Percentiles rank a stretch among this genome's conserved stretches.
Conservation (phyloP, 768 basidiomycete genomes). For the Suillus luteus region DNA sequence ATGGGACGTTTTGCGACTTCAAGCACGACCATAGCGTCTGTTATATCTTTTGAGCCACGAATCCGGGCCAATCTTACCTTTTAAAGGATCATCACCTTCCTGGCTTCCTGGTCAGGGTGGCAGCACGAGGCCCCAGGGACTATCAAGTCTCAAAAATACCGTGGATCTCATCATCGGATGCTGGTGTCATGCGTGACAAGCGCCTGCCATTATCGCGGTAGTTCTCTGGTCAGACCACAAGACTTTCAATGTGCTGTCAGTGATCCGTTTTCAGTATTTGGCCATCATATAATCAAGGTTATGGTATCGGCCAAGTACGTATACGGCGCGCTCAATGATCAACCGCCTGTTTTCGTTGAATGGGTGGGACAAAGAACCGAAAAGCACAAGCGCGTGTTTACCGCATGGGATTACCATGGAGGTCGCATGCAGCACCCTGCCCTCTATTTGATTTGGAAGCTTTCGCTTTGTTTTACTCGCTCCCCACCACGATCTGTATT, state of each 20-base stretch:
- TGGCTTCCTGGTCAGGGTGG: background rate
- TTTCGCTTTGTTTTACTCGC: background rate
- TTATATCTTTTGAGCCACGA: background rate
- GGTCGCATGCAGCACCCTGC: background rate
- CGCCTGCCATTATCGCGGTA: background rate
- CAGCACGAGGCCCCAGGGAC: conserved; percentile 3
- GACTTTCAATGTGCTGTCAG: background rate
- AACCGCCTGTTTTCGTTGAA: background rate
- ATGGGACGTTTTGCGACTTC: background rate
- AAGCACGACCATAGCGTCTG: background rate
- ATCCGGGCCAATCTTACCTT: background rate
- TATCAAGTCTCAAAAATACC: background rate
- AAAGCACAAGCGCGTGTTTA: background rate
- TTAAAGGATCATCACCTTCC: background rate
- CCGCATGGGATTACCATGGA: background rate
- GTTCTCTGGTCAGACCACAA: background rate
- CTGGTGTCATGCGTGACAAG: background rate
- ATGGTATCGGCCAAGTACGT: background rate
- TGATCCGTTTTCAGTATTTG: background rate
- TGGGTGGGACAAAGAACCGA: background rate
- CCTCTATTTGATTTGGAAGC: background rate
- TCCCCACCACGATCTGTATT: background rate
- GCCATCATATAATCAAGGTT: background rate
- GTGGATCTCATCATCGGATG: background rate
- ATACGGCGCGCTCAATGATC: background rate